Evolutionary conservation across 2,329 filamentous ascomycete species (phyloP).

Genomic region (Ophiocordyceps camponoti-rufipedis): DNA sequence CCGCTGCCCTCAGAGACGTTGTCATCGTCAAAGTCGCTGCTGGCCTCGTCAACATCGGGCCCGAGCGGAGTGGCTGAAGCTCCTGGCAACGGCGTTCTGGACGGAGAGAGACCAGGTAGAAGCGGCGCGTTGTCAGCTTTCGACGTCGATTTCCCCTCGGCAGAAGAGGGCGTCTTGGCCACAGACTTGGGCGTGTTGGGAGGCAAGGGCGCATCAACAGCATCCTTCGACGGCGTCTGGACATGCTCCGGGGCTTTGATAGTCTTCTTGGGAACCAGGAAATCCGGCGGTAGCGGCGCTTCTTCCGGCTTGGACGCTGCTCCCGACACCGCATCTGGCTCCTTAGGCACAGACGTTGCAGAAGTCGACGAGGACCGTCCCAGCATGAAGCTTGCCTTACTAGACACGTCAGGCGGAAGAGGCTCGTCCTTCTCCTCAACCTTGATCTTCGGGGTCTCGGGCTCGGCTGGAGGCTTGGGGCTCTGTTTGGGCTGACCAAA

Average conservation of each 20-base stretch:
- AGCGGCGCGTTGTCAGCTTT: conserved; percentile 19
- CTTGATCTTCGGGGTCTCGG: conserved; percentile 18
- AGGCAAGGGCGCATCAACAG: conserved; percentile 13
- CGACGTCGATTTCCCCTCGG: conserved; percentile 7
- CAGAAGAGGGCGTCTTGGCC: conserved; percentile 18
- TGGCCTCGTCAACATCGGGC: conserved; percentile 22
- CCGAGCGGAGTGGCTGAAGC: conserved; percentile 16
- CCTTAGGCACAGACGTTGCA: conserved; percentile 16
- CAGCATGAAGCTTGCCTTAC: conserved; percentile 29
- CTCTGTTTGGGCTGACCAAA: conserved; percentile 7
- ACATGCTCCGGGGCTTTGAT: conserved; percentile 4
- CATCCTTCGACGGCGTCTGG: conserved; percentile 14
- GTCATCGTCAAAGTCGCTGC: conserved; percentile 22
- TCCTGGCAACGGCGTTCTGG: conserved; percentile 13
- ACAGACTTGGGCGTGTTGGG: conserved; percentile 9
- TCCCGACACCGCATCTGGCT: conserved; percentile 13
- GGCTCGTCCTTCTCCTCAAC: conserved; percentile 20
- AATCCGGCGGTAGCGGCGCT: conserved; percentile 26
- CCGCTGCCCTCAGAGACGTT: conserved; percentile 39
- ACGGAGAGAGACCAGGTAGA: conserved; percentile 18
- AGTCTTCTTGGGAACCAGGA: conserved; percentile 8
- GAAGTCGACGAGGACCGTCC: conserved; percentile 36
- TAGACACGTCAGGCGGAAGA: conserved; percentile 36
- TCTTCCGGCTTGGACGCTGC: conserved; percentile 10
- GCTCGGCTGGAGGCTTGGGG: conserved; percentile 1